A percentile compares a stretch with the other conserved stretches of the same genome.
These are phyloP conservation scores for Phytopythium kandeliae DNA, from an alignment of 352 stramenopile genomes.

Conservation along the genomic window DNA sequence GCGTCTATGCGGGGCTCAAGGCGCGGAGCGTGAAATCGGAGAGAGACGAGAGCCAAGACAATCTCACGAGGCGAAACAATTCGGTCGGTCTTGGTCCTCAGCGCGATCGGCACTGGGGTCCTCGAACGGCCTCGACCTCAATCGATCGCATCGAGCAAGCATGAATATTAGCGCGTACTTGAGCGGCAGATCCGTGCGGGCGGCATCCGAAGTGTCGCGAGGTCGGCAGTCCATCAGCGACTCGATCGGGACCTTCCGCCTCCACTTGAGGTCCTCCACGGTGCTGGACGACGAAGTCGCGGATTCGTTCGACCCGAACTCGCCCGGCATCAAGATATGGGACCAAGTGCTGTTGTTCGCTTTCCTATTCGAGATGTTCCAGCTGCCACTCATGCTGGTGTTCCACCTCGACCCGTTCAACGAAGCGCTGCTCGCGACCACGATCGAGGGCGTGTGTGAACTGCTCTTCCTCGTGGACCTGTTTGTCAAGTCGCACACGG, in stretches of 20 bases:
- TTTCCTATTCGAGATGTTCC: conserved; percentile 48
- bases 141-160: too few relatives aligned
- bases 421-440: not conserved
- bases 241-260: conserved; percentile 9
- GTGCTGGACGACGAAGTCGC: conserved; percentile 21
- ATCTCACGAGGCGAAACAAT: too few relatives aligned
- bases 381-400: conserved; percentile 46
- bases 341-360: conserved; percentile 45
- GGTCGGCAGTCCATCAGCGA: conserved; percentile 12
- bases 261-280: conserved; percentile 10
- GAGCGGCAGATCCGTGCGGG: not conserved
- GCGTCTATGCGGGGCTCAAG: too few relatives aligned
- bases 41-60: too few relatives aligned
- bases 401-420: conserved; percentile 26
- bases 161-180: too few relatives aligned
- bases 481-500: conserved; percentile 46
- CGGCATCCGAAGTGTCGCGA: conserved; percentile 6
- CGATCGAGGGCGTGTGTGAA: conserved; percentile 16
- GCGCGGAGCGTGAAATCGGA: too few relatives aligned
- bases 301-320: conserved; percentile 48
- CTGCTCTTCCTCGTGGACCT: conserved; percentile 50
- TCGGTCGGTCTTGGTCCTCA: too few relatives aligned
- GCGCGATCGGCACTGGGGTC: too few relatives aligned
- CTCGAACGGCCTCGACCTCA: too few relatives aligned
- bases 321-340: conserved; percentile 35